A percentile compares a stretch with the other conserved stretches of the same genome.
Evolutionary conservation across 257 asterid species (phyloP).

Genomic region (Hygrophila difformis): DNA sequence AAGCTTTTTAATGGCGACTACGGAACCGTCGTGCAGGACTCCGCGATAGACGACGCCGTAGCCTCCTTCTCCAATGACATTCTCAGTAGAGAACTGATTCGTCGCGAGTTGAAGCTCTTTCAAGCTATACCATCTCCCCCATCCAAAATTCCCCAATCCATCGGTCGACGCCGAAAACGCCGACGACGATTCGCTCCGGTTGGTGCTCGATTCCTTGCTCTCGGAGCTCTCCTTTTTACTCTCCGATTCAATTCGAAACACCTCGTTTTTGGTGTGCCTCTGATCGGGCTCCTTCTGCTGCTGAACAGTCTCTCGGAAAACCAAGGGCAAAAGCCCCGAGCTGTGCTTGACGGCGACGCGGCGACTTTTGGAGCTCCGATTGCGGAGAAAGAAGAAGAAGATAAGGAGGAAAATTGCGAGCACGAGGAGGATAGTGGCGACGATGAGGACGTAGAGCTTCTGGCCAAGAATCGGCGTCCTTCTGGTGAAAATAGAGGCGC

Average conservation of each 20-base stretch:
- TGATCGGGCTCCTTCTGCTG: constrained; percentile 29
- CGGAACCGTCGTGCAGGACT: constrained; percentile 37
- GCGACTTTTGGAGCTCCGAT: constrained; percentile 38
- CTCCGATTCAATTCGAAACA: constrained; percentile 25
- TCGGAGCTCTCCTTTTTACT: constrained; percentile 36
- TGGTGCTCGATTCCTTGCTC: constrained; percentile 57
- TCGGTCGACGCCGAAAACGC: constrained; percentile 47
- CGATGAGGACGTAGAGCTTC: constrained; percentile 52
- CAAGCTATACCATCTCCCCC: constrained; percentile 55
- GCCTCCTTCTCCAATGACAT: constrained; percentile 72
- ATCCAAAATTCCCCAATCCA: constrained; percentile 36
- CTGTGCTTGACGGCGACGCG: constrained; percentile 32
- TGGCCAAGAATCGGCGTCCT: constrained; percentile 68
- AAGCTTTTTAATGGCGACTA: constrained; percentile 60
- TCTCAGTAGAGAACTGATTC: constrained; percentile 29
- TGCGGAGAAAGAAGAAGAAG: constrained; percentile 31
- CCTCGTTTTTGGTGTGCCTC: constrained; percentile 12
- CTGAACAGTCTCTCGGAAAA: constrained; percentile 16
- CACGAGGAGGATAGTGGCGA: constrained; percentile 39
- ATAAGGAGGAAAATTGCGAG: constrained; percentile 33
- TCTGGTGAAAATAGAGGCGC: constrained; percentile 28
- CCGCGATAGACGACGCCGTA: constrained; percentile 69
- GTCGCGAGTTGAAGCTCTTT: constrained; percentile 55
- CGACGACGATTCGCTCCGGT: constrained; percentile 50
- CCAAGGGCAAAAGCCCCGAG: constrained; percentile 50